A percentile compares a stretch with the other conserved stretches of the same genome.
Evolutionary conservation across 257 asterid species (phyloP).

Genomic region (Solanum okadae): DNA sequence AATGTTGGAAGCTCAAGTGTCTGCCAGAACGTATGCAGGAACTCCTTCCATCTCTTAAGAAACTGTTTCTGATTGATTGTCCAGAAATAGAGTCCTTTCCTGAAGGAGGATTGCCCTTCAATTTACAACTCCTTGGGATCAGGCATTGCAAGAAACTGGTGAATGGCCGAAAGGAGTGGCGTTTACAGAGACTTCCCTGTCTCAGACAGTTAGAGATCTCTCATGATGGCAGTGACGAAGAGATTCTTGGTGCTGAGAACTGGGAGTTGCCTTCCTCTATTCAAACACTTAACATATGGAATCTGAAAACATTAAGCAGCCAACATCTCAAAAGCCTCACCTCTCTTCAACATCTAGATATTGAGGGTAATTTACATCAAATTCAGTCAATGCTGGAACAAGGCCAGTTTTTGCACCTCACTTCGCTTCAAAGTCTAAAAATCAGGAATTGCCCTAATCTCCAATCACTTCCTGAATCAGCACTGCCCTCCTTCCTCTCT

Average conservation of each 20-base stretch:
- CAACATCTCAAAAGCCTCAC: too few species aligned
- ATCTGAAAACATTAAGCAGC: background rate
- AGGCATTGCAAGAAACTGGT: fast-evolving
- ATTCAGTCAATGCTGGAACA: too few species aligned
- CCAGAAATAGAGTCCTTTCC: background rate
- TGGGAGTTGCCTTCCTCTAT: background rate
- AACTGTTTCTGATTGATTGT: background rate
- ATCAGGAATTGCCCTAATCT: too few species aligned
- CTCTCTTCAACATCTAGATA: too few species aligned
- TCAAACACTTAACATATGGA: fast-evolving
- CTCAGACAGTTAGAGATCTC: fast-evolving
- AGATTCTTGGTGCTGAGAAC: too few species aligned
- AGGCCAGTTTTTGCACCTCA: too few species aligned
- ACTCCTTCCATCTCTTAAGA: background rate
- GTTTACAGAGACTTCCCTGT: background rate
- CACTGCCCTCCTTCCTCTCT: too few species aligned
- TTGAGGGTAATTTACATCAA: too few species aligned
- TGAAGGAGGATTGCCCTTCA: background rate
- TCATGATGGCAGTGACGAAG: background rate
- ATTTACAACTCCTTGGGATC: fast-evolving
- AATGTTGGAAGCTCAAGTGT: fast-evolving
- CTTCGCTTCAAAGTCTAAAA: fast-evolving
- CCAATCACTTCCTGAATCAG: too few species aligned
- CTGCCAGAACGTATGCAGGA: background rate
- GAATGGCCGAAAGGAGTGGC: background rate